Base-by-base conservation (phyloP, 163 green algal species). In the Smithsoniella earleae region DNA sequence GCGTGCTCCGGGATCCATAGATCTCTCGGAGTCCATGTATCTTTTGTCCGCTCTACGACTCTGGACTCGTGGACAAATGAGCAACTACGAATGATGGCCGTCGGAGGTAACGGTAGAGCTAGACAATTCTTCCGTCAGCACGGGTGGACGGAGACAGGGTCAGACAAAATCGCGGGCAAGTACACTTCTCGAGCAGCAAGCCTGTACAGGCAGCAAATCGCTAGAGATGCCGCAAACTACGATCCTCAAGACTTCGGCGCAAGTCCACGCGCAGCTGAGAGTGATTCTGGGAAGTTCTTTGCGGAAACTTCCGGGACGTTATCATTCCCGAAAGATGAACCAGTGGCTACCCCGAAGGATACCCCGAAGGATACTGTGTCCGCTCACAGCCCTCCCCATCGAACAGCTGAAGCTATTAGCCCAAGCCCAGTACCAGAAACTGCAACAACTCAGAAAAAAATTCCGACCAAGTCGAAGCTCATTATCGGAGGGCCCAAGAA, bases 121-220 rank as follows among this genome's bases (percentile, higher is more conserved):
- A 82, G 89, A 4, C 83, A 86, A 46, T 99, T 96, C 78, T 98
- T 99, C 87, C 96, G 96, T 78, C 90, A 98, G 84, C 91, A 99
- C 81, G 95, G 94, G 8, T 98, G 91, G 89, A 85, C 88, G n/a
- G 90, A 94, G 54, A 36, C 87, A 3, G 90, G 87, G 49, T 82
- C 86, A 37, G 93, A 96, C 81, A 97, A 97, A 75, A 97, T 97
- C 46, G 89, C 96, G 81, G 74, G 82, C 38, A 98, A 98, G 86
- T 99, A 99, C 90, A 94, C 88, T 0, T 96, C 87, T 2, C 78
- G 90, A 5, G 92, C 92, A 3, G 95, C 95, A 10, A 83, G 94
- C 77, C 78, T 95, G 73, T 98, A 98, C 79, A 82, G 83, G 22
- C 79, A 88, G 66, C 84, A 90, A 74, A 86, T 98, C 45, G 89